Base-by-base conservation (phyloP, 768 basidiomycete genomes). In the Termitomyces sp. region DNA sequence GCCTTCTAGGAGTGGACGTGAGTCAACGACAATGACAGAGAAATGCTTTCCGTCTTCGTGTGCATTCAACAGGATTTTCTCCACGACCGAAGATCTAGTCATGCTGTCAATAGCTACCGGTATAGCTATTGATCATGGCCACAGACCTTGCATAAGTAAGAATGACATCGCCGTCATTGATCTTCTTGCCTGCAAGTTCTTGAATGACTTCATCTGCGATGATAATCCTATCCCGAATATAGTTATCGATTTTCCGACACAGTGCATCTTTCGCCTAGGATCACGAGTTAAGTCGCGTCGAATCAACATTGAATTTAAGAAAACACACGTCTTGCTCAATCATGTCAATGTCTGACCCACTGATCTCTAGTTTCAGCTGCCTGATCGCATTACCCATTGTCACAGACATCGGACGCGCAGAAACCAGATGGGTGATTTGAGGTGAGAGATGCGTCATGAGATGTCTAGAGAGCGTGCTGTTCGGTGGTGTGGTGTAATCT, bases 341-440 rank as follows among this genome's bases (percentile, higher is more conserved):
- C 69, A 93, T 77, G 74, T 99, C 96, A 47, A 93, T 93, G 62
- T 94, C 91, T 41, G 93, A 83, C 40, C 81, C 82, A 64, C 92
- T 94, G 65, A 99, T 97, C 65, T 98, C 93, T 54, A 96, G 76
- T 74, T 99, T 99, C 62, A 99, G 77, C 68, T 95, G 89, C 56
- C 94, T 82, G 62, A 93, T 92, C 0, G 94, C 92, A 66, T 94
- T 96, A 0, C 94, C 93, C 90, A 95, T 93, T 24, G 92, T 90
- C 21, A 93, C 85, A 17, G 91, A 89, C 88, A 95, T 89, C 0
- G 93, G 90, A 48, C 94, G 80, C 19, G 92, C 90, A 40, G 86
- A 81, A 8, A 93, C 90, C 10, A 96, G 80, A 70, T 95, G 87
- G 17, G 86, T 87, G 61, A 97, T 96, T 78, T 97, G 94, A 21